These are phyloP conservation scores for Theileria sp. DNA, from an alignment of 169 alveolate genomes.

Conservation along the genomic window DNA sequence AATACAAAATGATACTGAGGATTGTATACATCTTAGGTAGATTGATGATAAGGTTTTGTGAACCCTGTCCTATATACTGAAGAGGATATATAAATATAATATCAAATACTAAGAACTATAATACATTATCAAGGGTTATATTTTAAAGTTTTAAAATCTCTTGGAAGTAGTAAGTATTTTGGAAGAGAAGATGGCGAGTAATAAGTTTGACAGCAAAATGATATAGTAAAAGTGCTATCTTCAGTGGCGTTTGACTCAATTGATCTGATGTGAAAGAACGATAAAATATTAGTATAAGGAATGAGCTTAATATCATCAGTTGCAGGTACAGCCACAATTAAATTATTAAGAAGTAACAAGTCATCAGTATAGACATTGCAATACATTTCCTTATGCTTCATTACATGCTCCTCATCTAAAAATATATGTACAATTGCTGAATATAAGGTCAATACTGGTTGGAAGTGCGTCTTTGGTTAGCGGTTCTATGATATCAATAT, in stretches of 20 bases:
- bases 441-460: constrained; percentile 42
- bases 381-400: constrained; percentile 23
- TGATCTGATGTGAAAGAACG: constrained; percentile 53
- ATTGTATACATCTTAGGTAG: background rate
- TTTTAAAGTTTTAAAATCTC: constrained; percentile 56
- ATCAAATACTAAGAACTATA: background rate
- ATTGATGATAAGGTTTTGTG: background rate
- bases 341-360: constrained; percentile 53
- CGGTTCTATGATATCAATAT: constrained; percentile 39
- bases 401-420: constrained; percentile 27
- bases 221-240: background rate
- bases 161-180: constrained; percentile 67
- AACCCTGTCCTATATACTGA: background rate
- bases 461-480: constrained; percentile 74
- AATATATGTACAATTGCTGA: background rate
- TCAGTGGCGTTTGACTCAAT: constrained; percentile 58
- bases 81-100: background rate
- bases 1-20: too few relatives aligned
- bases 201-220: constrained; percentile 54
- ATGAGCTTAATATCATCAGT: constrained; percentile 48
- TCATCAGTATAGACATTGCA: constrained; percentile 59
- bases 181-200: constrained; percentile 71
- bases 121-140: constrained; percentile 14
- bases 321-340: constrained; percentile 67
- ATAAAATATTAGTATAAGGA: constrained; percentile 61